phyloP scores from a whole-genome alignment of 2,329 filamentous ascomycete species.

The Pseudopyricularia cyperi region DNA sequence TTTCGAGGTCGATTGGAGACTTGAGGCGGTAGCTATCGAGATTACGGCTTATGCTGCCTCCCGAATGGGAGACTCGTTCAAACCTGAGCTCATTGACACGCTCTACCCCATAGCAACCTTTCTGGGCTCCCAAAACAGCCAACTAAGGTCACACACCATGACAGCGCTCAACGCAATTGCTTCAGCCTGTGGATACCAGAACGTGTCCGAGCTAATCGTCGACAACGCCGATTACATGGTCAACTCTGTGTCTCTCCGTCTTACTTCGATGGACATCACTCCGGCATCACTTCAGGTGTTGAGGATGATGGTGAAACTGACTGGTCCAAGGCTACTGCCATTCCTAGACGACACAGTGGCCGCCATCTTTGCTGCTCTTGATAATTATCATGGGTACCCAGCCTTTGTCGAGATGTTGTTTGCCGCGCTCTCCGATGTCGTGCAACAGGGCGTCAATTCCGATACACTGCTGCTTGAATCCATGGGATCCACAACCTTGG shows the following conservation, averaged over 20 bases:
- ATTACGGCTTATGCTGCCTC: constrained; percentile 63
- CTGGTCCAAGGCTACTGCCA: constrained; percentile 68
- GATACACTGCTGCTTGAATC: constrained; percentile 33
- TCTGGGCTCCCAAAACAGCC: constrained; percentile 56
- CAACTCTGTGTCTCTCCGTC: constrained; percentile 75
- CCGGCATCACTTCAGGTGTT: constrained; percentile 84
- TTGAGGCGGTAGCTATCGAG: constrained; percentile 71
- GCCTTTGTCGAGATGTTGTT: constrained; percentile 77
- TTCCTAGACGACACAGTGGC: constrained; percentile 86
- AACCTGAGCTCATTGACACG: constrained; percentile 76
- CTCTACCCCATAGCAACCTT: constrained; percentile 87
- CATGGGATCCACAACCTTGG: constrained; percentile 16
- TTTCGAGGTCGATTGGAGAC: constrained; percentile 49
- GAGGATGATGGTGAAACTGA: constrained; percentile 85
- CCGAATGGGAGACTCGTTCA: constrained; percentile 54
- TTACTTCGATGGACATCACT: constrained; percentile 86
- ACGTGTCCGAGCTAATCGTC: constrained; percentile 67
- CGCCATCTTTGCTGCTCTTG: constrained; percentile 84
- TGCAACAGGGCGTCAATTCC: constrained; percentile 63
- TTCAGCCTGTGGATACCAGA: constrained; percentile 56
- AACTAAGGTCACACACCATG: constrained; percentile 70
- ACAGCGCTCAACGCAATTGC: constrained; percentile 73
- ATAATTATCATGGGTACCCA: constrained; percentile 89
- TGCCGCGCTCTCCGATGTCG: constrained; percentile 66
- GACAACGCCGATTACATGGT: constrained; percentile 94